Base-by-base conservation (phyloP, 306 rosid species). In the Canavalia ensiformis region DNA sequence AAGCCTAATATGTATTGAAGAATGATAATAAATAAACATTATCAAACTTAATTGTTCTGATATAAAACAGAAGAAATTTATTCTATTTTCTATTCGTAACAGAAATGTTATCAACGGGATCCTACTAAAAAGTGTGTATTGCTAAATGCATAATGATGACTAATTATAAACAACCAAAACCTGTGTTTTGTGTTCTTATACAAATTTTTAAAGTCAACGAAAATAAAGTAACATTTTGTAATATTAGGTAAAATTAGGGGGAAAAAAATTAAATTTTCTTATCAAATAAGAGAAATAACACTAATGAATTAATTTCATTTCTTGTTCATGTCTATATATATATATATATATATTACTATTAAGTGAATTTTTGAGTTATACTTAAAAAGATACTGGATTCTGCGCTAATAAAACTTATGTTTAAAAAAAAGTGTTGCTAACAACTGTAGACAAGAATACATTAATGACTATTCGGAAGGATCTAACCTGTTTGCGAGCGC, bases 401-500 rank as follows among this genome's bases (percentile, higher is more conserved):
- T 18, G 25, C 25, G 25, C 25, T 18, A 18, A 18, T 18, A 18
- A 18, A 18, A 18, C 25, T 18, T 18, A 18, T 18, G 25, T 18
- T 18, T 18, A 18, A 18, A 18, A 18, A 18, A 18, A 18, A 18
- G 25, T 18, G 25, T 18, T 18, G 25, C 25, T 18, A 18, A 18
- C 25, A 18, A 18, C 25, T 18, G 25, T 37, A 37, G 78, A 42
- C 34, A 70, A 59, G 74, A 63, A 51, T 67, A 81, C 56, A 39
- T 8, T 6, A 72, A 33, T 34, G 62, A 59, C 1, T n/a, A 57
- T 60, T 18, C 54, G 63, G 47, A 55, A 65, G 13, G 1, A 7
- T 11, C 51, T 83, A 63, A 93, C 99, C 99, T 93, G 99, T 87
- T 95, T 95, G 57, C 99, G 98, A 86, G 98, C 99, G 4, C 99